A percentile compares a stretch with the other conserved stretches of the same genome.
Conservation (phyloP, 2,329 filamentous ascomycete species). For the Zasmidium angulare region DNA sequence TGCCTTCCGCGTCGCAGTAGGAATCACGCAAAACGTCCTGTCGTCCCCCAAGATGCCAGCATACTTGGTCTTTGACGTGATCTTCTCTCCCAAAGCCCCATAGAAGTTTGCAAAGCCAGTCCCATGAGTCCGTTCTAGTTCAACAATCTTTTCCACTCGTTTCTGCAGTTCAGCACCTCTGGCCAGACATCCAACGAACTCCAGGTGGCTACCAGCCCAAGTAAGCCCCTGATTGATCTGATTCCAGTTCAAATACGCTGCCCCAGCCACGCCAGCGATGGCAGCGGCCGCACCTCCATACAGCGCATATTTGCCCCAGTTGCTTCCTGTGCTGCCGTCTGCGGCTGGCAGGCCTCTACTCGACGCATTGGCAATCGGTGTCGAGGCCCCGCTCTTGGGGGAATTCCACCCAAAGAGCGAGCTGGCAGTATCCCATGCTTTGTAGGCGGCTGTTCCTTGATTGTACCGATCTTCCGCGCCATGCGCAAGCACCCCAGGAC, state of each 20-base stretch:
- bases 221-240: constrained; percentile 72
- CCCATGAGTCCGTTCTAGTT: constrained; percentile 62
- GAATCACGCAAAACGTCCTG: constrained; percentile 86
- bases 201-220: constrained; percentile 87
- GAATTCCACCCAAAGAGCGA: constrained; percentile 49
- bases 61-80: constrained; percentile 49
- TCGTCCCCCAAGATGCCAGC: constrained; percentile 61
- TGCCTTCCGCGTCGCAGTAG: constrained; percentile 42
- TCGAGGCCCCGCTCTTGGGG: constrained; percentile 13
- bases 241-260: constrained; percentile 82
- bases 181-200: constrained; percentile 87
- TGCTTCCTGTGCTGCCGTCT: constrained; percentile 30
- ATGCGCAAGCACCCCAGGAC: constrained; percentile 79
- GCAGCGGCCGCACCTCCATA: constrained; percentile 79
- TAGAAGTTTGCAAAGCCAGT: constrained; percentile 86
- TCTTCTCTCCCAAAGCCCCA: constrained; percentile 72
- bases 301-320: constrained; percentile 67
- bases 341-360: constrained; percentile 33
- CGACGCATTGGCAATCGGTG: constrained; percentile 27
- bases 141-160: constrained; percentile 68
- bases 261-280: constrained; percentile 77
- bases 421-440: constrained; percentile 64
- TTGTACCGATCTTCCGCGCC: constrained; percentile 85
- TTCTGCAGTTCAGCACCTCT: constrained; percentile 78
- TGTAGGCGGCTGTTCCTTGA: constrained; percentile 67